phyloP scores from a whole-genome alignment of 106 monocot genomes.

The Amphibolis antarctica region DNA sequence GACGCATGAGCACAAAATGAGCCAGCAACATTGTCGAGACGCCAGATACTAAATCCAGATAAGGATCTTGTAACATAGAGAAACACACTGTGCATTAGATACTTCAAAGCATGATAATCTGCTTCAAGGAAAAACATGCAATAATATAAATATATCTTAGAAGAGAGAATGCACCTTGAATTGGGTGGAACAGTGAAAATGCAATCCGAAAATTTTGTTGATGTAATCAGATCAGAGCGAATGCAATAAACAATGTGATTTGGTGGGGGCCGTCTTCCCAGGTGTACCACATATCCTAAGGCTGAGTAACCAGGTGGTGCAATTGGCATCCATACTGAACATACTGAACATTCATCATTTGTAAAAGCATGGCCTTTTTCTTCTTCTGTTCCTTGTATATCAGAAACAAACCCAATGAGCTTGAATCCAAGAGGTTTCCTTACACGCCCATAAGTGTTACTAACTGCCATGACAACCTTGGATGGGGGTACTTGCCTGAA shows the following conservation, averaged over 20 bases:
- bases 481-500: slow-evolving; percentile 79
- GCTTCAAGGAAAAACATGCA: not conserved
- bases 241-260: slow-evolving; percentile 82
- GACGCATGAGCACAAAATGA: slow-evolving; percentile 74
- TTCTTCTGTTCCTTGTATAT: slow-evolving; percentile 17
- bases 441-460: slow-evolving; percentile 83
- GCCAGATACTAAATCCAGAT: slow-evolving; percentile 85
- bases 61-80: slow-evolving; percentile 16
- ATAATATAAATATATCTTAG: not conserved
- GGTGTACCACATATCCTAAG: slow-evolving; percentile 75
- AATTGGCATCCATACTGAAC: slow-evolving; percentile 89
- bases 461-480: slow-evolving; percentile 75
- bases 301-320: slow-evolving; percentile 88
- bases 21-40: slow-evolving; percentile 60
- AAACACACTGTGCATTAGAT: not conserved
- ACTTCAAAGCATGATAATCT: not conserved
- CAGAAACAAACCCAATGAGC: slow-evolving; percentile 49
- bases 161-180: slow-evolving; percentile 28
- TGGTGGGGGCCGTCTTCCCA: slow-evolving; percentile 60
- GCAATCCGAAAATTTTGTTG: slow-evolving; percentile 61
- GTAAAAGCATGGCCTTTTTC: slow-evolving; percentile 4
- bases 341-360: slow-evolving; percentile 62
- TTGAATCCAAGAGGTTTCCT: slow-evolving; percentile 74
- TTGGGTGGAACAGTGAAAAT: slow-evolving; percentile 42
- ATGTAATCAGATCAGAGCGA: slow-evolving; percentile 84